phyloP scores from a whole-genome alignment of 805 yeast species.

The Pachysolen tannophilus region DNA sequence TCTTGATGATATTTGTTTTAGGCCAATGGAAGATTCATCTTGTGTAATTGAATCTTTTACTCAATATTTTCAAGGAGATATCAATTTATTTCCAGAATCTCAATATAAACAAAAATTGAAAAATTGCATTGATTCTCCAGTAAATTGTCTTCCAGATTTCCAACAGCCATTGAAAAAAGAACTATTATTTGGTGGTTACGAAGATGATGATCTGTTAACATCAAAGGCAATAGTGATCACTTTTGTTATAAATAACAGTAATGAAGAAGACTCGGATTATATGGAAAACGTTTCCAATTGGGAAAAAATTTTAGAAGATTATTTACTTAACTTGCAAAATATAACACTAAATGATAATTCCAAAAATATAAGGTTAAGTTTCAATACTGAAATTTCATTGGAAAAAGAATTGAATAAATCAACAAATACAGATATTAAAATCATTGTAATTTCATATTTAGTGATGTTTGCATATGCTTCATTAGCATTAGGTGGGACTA shows the following conservation, averaged over 20 bases:
- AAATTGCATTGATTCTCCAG: slow-evolving; percentile 72
- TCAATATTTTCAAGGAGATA: slow-evolving; percentile 72
- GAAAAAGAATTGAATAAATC: slow-evolving; percentile 79
- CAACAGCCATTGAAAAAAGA: slow-evolving; percentile 82
- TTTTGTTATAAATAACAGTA: slow-evolving; percentile 50
- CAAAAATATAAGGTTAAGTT: slow-evolving; percentile 56
- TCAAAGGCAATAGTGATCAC: slow-evolving; percentile 76
- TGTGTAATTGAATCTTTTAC: slow-evolving; percentile 87
- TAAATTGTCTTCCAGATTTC: slow-evolving; percentile 80
- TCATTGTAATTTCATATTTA: slow-evolving; percentile 67
- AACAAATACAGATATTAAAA: slow-evolving; percentile 67
- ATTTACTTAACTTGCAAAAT: slow-evolving; percentile 33
- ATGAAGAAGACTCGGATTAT: slow-evolving; percentile 31
- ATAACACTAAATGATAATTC: not conserved
- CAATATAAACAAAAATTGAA: slow-evolving; percentile 51
- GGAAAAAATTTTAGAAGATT: slow-evolving; percentile 62
- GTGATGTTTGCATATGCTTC: slow-evolving; percentile 88
- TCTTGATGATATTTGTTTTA: slow-evolving; percentile 70
- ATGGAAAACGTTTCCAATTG: slow-evolving; percentile 41
- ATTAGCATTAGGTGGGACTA: slow-evolving; percentile 56
- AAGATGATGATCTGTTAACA: slow-evolving; percentile 39
- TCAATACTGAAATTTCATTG: slow-evolving; percentile 75
- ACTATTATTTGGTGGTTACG: slow-evolving; percentile 57
- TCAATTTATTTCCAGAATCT: slow-evolving; percentile 35
- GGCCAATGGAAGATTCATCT: slow-evolving; percentile 68